Evolutionary conservation across 2,329 filamentous ascomycete genomes (phyloP).

Genomic region (Diaporthe aspalathi): DNA sequence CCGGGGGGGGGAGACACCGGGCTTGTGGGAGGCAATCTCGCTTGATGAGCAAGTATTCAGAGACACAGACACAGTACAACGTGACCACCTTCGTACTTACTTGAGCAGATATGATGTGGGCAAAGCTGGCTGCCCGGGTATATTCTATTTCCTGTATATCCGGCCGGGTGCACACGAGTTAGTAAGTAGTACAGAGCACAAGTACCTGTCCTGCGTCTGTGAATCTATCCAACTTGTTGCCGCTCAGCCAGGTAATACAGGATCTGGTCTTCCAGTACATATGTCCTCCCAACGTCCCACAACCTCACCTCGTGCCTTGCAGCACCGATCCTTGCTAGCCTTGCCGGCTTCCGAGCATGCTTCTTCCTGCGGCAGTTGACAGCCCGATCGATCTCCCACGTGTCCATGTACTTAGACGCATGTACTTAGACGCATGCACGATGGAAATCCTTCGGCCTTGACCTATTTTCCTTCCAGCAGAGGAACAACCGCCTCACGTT

Average conservation of each 20-base stretch:
- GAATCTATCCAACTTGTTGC: not conserved
- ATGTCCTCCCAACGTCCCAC: not conserved
- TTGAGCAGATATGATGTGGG: no score
- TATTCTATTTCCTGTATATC: not conserved
- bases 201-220: not conserved
- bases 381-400: not conserved
- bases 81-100: no score
- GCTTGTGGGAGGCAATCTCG: slow-evolving; percentile 27
- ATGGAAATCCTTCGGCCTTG: not conserved
- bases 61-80: not conserved
- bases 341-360: slow-evolving; percentile 31
- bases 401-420: slow-evolving; percentile 4
- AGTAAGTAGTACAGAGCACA: not conserved
- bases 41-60: slow-evolving; percentile 36
- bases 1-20: not conserved
- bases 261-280: not conserved
- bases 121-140: not conserved
- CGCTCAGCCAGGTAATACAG: slow-evolving; percentile 13
- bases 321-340: slow-evolving; percentile 29
- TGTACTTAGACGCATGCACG: not conserved
- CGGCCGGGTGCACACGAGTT: not conserved
- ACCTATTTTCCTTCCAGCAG: not conserved
- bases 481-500: no score
- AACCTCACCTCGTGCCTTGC: slow-evolving; percentile 20
- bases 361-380: not conserved